Conservation (phyloP, 1,284 basidiomycete species). For the Boletus mariae region DNA sequence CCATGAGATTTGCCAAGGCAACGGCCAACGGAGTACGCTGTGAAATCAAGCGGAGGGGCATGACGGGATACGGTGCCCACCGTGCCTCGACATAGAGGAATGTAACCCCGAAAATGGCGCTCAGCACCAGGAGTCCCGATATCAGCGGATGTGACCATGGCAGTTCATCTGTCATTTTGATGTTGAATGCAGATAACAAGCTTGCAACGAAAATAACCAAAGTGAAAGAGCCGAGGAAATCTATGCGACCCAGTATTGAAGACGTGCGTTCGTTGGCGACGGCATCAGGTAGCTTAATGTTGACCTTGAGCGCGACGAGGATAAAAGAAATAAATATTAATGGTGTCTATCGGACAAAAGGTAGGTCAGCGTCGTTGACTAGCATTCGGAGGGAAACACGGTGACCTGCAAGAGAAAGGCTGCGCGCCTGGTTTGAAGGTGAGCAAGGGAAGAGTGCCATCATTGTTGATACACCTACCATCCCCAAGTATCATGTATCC, state of each 20-base stretch:
- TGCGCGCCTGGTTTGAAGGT: constrained; percentile 26
- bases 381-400: constrained; percentile 62
- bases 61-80: constrained; percentile 76
- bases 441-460: constrained; percentile 9
- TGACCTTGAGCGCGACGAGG: constrained; percentile 72
- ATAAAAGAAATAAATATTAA: constrained; percentile 66
- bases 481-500: constrained; percentile 78
- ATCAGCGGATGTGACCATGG: constrained; percentile 73
- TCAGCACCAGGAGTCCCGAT: constrained; percentile 57
- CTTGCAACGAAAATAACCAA: constrained; percentile 73
- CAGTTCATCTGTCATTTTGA: constrained; percentile 79
- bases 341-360: constrained; percentile 55
- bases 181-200: constrained; percentile 71
- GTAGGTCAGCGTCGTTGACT: constrained; percentile 2
- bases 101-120: constrained; percentile 48
- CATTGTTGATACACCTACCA: constrained; percentile 52
- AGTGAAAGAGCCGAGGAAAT: constrained; percentile 77
- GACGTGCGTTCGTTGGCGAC: constrained; percentile 54
- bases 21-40: constrained; percentile 78
- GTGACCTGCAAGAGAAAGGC: constrained; percentile 48
- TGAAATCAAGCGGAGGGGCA: constrained; percentile 76
- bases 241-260: constrained; percentile 74
- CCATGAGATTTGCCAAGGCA: constrained; percentile 76
- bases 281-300: constrained; percentile 59
- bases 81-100: constrained; percentile 76